phyloP scores from a whole-genome alignment of 2,329 filamentous ascomycete species.

The Claviceps quebecensis region DNA sequence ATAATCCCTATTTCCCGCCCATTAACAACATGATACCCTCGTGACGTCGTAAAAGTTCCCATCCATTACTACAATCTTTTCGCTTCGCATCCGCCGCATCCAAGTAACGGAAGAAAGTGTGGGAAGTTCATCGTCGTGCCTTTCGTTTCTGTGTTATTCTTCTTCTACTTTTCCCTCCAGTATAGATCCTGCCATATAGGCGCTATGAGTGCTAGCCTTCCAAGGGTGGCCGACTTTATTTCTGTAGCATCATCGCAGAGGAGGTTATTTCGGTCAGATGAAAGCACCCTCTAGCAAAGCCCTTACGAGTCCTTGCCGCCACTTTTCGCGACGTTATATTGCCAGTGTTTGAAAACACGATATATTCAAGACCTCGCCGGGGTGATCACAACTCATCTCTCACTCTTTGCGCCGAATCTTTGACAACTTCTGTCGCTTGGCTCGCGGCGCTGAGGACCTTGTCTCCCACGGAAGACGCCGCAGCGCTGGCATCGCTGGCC shows the following conservation, averaged over 20 bases:
- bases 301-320: not conserved
- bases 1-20: not conserved
- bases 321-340: not conserved
- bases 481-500: constrained; percentile 20
- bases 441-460: constrained; percentile 24
- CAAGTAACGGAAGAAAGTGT: not conserved
- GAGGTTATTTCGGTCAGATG: not conserved
- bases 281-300: not conserved
- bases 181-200: not conserved
- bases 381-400: constrained; percentile 29
- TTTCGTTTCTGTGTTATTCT: not conserved
- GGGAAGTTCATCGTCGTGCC: not conserved
- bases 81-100: not conserved
- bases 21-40: not conserved
- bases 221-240: not conserved
- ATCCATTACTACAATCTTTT: not conserved
- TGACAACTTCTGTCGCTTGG: constrained; percentile 28
- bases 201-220: not conserved
- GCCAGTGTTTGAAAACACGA: not conserved
- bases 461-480: constrained; percentile 20
- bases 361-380: too few relatives aligned
- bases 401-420: constrained; percentile 20
- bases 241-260: not conserved
- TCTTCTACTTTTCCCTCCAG: not conserved
- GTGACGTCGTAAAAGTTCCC: not conserved